Percentiles rank a stretch among this genome's conserved stretches.
Evolutionary conservation across 2,329 filamentous ascomycete genomes (phyloP).

Genomic region (Claviceps pazoutovae): DNA sequence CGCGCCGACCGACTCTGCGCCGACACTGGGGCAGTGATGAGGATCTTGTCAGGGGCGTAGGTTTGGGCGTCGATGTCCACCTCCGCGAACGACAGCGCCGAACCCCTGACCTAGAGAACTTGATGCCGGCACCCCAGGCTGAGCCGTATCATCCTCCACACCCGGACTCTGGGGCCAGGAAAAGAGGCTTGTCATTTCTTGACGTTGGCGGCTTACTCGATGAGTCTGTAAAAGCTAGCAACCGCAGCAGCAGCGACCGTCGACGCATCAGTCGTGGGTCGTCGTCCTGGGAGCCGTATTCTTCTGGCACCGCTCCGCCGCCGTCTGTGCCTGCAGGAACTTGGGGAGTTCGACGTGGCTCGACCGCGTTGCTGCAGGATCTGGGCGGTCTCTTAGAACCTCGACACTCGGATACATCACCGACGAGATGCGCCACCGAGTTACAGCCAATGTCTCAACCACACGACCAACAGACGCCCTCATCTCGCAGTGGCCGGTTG

Average conservation of each 20-base stretch:
- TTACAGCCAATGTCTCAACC: slow-evolving; percentile 32
- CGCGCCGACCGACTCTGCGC: slow-evolving; percentile 36
- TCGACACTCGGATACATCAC: slow-evolving; percentile 17
- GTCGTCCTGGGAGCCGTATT: slow-evolving; percentile 24
- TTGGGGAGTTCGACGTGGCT: slow-evolving; percentile 37
- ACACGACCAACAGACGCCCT: slow-evolving; percentile 19
- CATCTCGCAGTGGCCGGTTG: slow-evolving; percentile 16
- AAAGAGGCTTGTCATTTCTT: slow-evolving; percentile 56
- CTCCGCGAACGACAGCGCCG: slow-evolving; percentile 26
- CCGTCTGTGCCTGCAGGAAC: slow-evolving; percentile 30
- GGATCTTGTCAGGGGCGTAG: slow-evolving; percentile 69
- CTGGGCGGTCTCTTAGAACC: slow-evolving; percentile 39
- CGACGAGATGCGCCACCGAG: slow-evolving; percentile 26
- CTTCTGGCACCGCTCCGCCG: slow-evolving; percentile 23
- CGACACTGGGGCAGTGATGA: slow-evolving; percentile 81
- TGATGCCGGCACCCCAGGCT: slow-evolving; percentile 23
- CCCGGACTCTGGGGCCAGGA: slow-evolving; percentile 11
- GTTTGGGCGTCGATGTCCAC: slow-evolving; percentile 48
- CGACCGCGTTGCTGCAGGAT: slow-evolving; percentile 44
- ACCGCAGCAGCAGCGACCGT: slow-evolving; percentile 15
- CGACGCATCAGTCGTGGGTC: slow-evolving; percentile 29
- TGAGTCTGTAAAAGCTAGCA: slow-evolving; percentile 19
- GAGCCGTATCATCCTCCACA: slow-evolving; percentile 22
- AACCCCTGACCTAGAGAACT: slow-evolving; percentile 16
- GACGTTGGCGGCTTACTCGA: slow-evolving; percentile 69